Conservation (phyloP, 2,329 filamentous ascomycete species). For the Aspergillus japonicus region DNA sequence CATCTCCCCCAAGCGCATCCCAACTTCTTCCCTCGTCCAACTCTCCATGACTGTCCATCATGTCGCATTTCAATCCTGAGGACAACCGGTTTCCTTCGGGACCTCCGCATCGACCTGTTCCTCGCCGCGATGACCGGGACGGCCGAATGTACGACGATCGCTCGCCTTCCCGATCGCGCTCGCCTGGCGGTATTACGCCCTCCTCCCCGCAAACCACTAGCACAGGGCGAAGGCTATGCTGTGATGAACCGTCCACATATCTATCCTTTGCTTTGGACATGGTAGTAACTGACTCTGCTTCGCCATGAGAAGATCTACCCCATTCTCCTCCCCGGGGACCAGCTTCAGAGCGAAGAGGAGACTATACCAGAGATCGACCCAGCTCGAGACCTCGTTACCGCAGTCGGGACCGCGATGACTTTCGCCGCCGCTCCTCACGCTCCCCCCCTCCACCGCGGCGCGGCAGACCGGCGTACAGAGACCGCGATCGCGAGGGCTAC, state of each 20-base stretch:
- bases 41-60: conserved; percentile 12
- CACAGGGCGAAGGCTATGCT: conserved; percentile 18
- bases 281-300: conserved; percentile 40
- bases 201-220: conserved; percentile 46
- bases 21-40: not conserved
- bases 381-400: conserved; percentile 33
- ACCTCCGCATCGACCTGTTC: conserved; percentile 24
- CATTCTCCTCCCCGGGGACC: conserved; percentile 38
- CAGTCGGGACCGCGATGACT: conserved; percentile 37
- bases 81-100: conserved; percentile 28
- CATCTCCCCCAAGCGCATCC: not conserved
- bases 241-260: too few relatives aligned
- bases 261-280: conserved; percentile 8
- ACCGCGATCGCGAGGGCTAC: conserved; percentile 50
- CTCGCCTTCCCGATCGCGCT: conserved; percentile 41
- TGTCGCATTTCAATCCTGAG: conserved; percentile 31
- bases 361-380: conserved; percentile 32
- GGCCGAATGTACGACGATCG: conserved; percentile 50
- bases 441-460: conserved; percentile 40
- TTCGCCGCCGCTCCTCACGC: conserved; percentile 31
- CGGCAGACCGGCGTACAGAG: conserved; percentile 40
- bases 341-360: conserved; percentile 37
- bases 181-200: conserved; percentile 45
- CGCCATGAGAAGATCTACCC: conserved; percentile 36
- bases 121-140: conserved; percentile 38